Percentiles rank a stretch among this genome's conserved stretches.
phyloP scores from a whole-genome alignment of 2,329 filamentous ascomycete genomes.

The Venturia aucupariae region DNA sequence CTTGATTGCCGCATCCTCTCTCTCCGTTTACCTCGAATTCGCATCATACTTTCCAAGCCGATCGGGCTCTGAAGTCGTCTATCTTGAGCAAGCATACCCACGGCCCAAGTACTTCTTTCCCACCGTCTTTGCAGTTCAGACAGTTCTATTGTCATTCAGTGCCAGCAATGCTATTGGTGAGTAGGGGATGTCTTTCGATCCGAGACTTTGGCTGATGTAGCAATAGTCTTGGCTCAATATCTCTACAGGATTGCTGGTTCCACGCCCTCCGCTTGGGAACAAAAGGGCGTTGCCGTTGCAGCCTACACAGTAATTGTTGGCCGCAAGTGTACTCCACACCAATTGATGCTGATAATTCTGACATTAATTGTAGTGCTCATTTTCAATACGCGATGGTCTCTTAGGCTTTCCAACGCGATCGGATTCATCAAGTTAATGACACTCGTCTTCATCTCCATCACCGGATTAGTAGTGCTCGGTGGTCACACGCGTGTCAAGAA shows the following conservation, averaged over 20 bases:
- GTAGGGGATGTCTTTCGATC: background rate
- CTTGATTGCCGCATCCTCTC: background rate
- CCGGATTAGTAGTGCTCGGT: constrained; percentile 54
- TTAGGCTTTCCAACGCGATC: constrained; percentile 44
- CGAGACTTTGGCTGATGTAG: background rate
- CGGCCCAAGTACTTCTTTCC: constrained; percentile 5
- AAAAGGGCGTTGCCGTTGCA: constrained; percentile 19
- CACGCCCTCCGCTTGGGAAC: constrained; percentile 1
- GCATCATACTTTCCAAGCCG: constrained; percentile 24
- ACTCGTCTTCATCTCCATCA: constrained; percentile 43
- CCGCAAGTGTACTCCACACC: constrained; percentile 29
- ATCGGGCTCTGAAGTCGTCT: constrained; percentile 2
- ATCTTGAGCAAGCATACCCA: constrained; percentile 13
- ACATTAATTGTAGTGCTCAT: background rate
- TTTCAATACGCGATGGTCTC: background rate
- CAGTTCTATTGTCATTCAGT: constrained; percentile 1
- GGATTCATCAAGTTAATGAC: constrained; percentile 52
- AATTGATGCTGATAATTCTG: background rate
- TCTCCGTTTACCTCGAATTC: constrained; percentile 13
- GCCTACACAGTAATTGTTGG: constrained; percentile 52
- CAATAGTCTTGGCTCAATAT: constrained; percentile 50
- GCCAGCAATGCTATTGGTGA: constrained; percentile 2
- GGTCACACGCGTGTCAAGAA: constrained; percentile 43
- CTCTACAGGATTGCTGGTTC: constrained; percentile 35
- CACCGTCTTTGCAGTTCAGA: background rate